Evolutionary conservation across 2,329 filamentous ascomycete species (phyloP), one percentile per base, ranked within the genome.

Genomic region (Teratosphaeria pseudoeucalypti): DNA sequence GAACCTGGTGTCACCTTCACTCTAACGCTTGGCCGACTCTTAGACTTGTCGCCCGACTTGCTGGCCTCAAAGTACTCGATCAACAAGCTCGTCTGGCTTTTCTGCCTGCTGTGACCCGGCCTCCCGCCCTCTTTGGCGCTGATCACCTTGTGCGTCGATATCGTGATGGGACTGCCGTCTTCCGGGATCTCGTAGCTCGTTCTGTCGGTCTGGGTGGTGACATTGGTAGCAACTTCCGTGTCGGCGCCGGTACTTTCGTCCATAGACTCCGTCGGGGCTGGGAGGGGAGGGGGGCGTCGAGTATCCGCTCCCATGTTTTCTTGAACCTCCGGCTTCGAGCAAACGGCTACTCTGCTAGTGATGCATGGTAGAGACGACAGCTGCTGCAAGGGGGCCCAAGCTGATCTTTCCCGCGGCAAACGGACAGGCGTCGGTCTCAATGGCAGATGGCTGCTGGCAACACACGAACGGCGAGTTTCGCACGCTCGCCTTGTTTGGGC

Each of bases 61-160:
- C 86, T 85, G 66, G 85, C 89, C 76, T 96, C 92, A 70, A 95
- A 96, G 75, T 95, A 96, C 76, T 96, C 92, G 69, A 96, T 96
- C 68, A 96, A 80, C 65, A 96, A 81, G 59, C 90, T 95, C 43
- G 92, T 95, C 77, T 95, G 91, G 54, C 90, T 95, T 67, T 83
- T 82, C 74, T 70, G 75, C 71, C 70, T 77, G 74, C 72, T 74
- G 80, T 75, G 74, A 73, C 64, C 76, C 81, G 62, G 74, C 72
- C 63, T 79, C 76, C 72, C 81, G 72, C 84, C 86, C 23, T 71
- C 67, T 52, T 64, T 64, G 59, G 61, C 62, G 32, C 54, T 55
- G 32, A 64, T 67, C 67, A 76, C 85, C 82, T 74, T 88, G 80
- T 70, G 84, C 53, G 92, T 96, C 71, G 87, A 86, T 73, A 99